Conservation (phyloP, 225 moss, liverwort and hornwort species). For the Pseudoscleropodium purum region DNA sequence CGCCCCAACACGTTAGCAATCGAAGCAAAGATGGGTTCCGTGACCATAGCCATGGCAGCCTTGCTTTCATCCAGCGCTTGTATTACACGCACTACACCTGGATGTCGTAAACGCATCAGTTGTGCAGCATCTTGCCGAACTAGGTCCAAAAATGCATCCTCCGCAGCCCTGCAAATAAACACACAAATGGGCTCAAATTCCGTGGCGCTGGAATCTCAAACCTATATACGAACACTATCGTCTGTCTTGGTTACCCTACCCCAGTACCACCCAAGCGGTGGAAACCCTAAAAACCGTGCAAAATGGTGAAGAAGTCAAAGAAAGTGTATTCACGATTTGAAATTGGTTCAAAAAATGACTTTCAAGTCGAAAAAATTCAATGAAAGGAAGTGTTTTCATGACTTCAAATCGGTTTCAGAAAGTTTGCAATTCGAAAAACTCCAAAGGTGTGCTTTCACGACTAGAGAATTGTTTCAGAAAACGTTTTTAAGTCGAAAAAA, state of each 20-base stretch:
- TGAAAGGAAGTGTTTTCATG: not conserved
- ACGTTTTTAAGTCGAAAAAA: not conserved
- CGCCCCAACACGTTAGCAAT: slow-evolving; percentile 74
- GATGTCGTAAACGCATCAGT: slow-evolving; percentile 82
- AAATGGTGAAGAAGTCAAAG: not conserved
- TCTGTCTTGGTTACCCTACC: not conserved
- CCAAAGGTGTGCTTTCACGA: not conserved
- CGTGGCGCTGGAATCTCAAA: not conserved
- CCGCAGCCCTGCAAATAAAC: slow-evolving; percentile 50
- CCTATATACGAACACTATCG: not conserved
- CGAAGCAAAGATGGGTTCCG: slow-evolving; percentile 94
- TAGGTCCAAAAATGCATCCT: slow-evolving; percentile 86
- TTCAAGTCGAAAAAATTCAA: not conserved
- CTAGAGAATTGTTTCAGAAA: not conserved
- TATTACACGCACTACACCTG: slow-evolving; percentile 85
- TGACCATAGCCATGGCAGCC: slow-evolving; percentile 97
- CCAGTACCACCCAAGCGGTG: not conserved
- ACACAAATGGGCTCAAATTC: not conserved
- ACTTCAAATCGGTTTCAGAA: not conserved
- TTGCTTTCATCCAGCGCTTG: slow-evolving; percentile 97
- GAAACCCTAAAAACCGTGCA: not conserved
- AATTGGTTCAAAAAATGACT: not conserved
- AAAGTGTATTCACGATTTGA: not conserved
- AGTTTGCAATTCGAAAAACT: not conserved
- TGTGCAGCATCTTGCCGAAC: slow-evolving; percentile 91